phyloP scores from a whole-genome alignment of 2,329 filamentous ascomycete genomes.

The Coccinonectria pachysandricola region DNA sequence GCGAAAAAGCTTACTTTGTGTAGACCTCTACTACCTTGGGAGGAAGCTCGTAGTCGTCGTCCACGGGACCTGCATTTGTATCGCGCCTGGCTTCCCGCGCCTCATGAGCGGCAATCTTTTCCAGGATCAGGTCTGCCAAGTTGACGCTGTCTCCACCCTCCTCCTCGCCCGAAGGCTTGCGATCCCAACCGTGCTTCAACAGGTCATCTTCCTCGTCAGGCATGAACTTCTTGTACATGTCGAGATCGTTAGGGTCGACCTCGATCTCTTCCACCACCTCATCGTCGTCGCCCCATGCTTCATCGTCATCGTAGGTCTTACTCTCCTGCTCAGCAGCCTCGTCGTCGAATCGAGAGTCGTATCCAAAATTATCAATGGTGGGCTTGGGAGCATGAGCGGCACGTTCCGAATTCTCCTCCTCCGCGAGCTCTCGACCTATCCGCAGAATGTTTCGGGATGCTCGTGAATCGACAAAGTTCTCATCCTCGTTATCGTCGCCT shows the following conservation, averaged over 20 bases:
- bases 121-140: conserved; percentile 82
- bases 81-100: conserved; percentile 43
- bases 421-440: conserved; percentile 78
- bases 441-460: conserved; percentile 81
- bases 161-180: conserved; percentile 34
- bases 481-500: conserved; percentile 48
- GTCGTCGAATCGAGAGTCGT: conserved; percentile 63
- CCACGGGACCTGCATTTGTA: conserved; percentile 41
- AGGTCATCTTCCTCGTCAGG: conserved; percentile 63
- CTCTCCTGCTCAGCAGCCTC: conserved; percentile 38
- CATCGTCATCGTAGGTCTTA: conserved; percentile 38
- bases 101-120: conserved; percentile 90
- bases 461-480: conserved; percentile 75
- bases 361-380: conserved; percentile 55
- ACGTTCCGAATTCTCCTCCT: conserved; percentile 53
- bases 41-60: conserved; percentile 78
- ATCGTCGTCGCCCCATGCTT: conserved; percentile 72
- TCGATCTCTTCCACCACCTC: conserved; percentile 64
- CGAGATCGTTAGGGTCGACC: conserved; percentile 79
- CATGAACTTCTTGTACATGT: conserved; percentile 85
- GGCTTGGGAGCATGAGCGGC: conserved; percentile 33
- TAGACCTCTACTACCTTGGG: conserved; percentile 92
- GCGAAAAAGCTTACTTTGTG: conserved; percentile 51
- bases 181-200: conserved; percentile 53
- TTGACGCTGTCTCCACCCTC: conserved; percentile 57